A percentile compares a stretch with the other conserved stretches of the same genome.
These are phyloP conservation scores for Eucalyptus victrix DNA, from an alignment of 345 rosid genomes.

Conservation along the genomic window DNA sequence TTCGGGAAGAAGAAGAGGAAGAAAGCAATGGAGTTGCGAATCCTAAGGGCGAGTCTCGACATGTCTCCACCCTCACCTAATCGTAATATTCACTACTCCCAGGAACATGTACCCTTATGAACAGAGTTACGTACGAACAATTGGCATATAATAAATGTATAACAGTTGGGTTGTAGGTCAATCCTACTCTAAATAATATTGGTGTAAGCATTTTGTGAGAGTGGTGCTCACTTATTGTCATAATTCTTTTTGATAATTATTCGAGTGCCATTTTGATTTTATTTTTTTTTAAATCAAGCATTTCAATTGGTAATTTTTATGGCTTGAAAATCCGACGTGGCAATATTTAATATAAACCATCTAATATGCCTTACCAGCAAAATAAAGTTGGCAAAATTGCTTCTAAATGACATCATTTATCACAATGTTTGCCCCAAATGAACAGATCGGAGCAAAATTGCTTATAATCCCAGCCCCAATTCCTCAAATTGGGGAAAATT, in stretches of 20 bases:
- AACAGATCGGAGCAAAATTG: neutral
- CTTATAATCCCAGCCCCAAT: neutral
- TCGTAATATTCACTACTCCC: accelerated
- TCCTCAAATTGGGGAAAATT: neutral
- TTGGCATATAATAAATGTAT: neutral
- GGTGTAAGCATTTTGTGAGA: neutral
- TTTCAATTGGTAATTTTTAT: accelerated
- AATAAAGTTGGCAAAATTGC: too few species aligned
- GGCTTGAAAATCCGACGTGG: neutral
- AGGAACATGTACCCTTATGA: accelerated
- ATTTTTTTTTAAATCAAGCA: too few species aligned
- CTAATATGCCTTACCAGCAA: neutral
- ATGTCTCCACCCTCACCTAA: neutral
- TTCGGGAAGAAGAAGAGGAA: neutral
- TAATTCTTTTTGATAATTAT: too few species aligned
- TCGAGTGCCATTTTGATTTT: too few species aligned
- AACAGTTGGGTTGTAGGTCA: neutral
- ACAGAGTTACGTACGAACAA: too few species aligned
- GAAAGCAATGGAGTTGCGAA: neutral
- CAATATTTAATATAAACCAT: neutral
- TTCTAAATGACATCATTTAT: neutral
- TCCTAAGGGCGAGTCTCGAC: accelerated
- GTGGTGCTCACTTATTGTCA: neutral
- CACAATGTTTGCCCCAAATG: neutral
- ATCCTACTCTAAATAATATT: neutral